Conservation (phyloP, 1,284 basidiomycete genomes). For the Peniophora sp. region DNA sequence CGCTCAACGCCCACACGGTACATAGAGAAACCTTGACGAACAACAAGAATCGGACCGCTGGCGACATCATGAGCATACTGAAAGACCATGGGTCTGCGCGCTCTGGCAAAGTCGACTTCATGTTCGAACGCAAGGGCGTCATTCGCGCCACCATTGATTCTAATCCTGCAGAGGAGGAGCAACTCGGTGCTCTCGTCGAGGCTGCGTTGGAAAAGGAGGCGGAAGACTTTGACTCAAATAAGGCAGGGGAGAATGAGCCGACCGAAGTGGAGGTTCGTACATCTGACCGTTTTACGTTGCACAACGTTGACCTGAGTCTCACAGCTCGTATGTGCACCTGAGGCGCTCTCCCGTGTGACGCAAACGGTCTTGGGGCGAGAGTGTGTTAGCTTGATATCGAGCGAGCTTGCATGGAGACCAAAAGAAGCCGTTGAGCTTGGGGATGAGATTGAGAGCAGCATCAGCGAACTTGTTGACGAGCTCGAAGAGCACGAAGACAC, state of each 20-base stretch:
- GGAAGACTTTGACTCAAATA: conserved; percentile 41
- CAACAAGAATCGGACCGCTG: conserved; percentile 65
- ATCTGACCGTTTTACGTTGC: too few species aligned
- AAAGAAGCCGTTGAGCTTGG: conserved; percentile 30
- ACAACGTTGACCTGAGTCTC: too few species aligned
- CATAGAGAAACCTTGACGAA: conserved; percentile 71
- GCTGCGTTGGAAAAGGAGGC: conserved; percentile 41
- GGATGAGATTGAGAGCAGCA: conserved; percentile 30
- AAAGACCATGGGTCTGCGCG: conserved; percentile 53
- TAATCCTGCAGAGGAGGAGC: conserved; percentile 35
- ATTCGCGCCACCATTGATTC: conserved; percentile 45
- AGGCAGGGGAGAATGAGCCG: conserved; percentile 23
- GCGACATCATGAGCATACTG: conserved; percentile 56
- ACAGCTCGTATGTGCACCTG: conserved; percentile 51
- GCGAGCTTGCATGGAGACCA: conserved; percentile 53
- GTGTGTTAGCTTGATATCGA: conserved; percentile 32
- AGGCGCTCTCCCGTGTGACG: conserved; percentile 36
- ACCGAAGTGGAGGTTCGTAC: conserved; percentile 36
- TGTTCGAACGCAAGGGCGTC: conserved; percentile 66
- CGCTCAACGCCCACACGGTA: conserved; percentile 12
- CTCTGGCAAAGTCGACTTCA: conserved; percentile 65
- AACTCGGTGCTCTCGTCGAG: conserved; percentile 38
- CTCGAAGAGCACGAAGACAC: conserved; percentile 60
- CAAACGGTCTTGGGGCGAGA: conserved; percentile 28
- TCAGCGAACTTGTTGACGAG: conserved; percentile 43